These are phyloP conservation scores for Kregervanrija fluxuum DNA, from an alignment of 805 yeast genomes.

Conservation along the genomic window DNA sequence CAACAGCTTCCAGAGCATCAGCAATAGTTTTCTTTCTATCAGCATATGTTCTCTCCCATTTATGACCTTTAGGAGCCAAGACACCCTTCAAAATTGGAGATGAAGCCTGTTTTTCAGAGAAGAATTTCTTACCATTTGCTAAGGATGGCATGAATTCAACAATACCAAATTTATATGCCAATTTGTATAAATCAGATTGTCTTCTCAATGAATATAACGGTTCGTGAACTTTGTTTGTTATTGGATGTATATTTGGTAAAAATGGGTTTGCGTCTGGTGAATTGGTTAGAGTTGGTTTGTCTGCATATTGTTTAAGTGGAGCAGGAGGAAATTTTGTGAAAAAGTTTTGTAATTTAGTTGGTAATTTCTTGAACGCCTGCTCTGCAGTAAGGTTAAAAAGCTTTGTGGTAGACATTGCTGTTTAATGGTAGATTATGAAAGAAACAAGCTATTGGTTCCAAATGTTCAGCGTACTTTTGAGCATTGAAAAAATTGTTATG, in stretches of 20 bases:
- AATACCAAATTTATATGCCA: constrained; percentile 77
- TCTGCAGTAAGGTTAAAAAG: constrained; percentile 24
- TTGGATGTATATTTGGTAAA: constrained; percentile 75
- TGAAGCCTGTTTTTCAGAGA: constrained; percentile 64
- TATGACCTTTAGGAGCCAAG: constrained; percentile 68
- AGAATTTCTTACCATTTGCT: constrained; percentile 59
- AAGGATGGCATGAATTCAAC: constrained; percentile 66
- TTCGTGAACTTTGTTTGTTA: constrained; percentile 68
- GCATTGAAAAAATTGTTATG: no score
- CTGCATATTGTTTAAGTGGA: constrained; percentile 62
- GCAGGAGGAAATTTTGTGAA: constrained; percentile 81
- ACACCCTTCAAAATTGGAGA: constrained; percentile 75
- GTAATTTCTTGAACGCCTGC: constrained; percentile 44
- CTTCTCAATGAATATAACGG: constrained; percentile 76
- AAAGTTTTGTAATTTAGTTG: constrained; percentile 61
- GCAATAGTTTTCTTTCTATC: constrained; percentile 53
- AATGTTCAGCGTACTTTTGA: no score
- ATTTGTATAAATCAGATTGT: constrained; percentile 74
- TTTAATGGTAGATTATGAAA: no score
- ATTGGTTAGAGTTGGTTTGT: constrained; percentile 53
- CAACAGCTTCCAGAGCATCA: constrained; percentile 61
- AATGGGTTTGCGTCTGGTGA: constrained; percentile 82
- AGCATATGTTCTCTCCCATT: constrained; percentile 63
- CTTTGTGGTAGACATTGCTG: constrained; percentile 8
- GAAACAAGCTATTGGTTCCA: no score